Percentiles rank a stretch among this genome's conserved stretches.
Conservation (phyloP, 371 early-diverging fungal genomes). For the Actinomortierella ambigua region DNA sequence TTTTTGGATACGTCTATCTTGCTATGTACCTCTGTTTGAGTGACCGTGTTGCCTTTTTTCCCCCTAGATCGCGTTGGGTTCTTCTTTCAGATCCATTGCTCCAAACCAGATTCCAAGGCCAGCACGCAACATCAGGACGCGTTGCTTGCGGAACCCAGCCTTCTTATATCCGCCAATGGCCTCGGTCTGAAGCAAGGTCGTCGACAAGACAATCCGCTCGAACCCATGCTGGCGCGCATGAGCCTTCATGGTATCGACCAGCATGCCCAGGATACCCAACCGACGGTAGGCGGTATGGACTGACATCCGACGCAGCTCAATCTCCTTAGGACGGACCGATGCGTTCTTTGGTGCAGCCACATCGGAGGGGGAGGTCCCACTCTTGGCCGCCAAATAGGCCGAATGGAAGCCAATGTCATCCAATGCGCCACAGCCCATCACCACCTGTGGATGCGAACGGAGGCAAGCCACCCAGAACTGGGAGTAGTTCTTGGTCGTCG, state of each 20-base stretch:
- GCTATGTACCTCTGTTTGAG: too few species aligned
- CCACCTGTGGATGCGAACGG: slow-evolving; percentile 23
- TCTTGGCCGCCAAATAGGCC: slow-evolving; percentile 11
- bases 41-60: too few species aligned
- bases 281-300: slow-evolving; percentile 33
- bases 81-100: slow-evolving; percentile 3
- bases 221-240: slow-evolving; percentile 29
- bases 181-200: slow-evolving; percentile 15
- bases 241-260: slow-evolving; percentile 11
- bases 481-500: slow-evolving; percentile 11
- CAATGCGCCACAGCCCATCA: slow-evolving; percentile 31
- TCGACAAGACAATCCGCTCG: slow-evolving; percentile 10
- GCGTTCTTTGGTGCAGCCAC: background rate
- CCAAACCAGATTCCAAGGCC: slow-evolving; percentile 9
- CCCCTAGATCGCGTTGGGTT: too few species aligned
- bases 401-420: slow-evolving; percentile 19
- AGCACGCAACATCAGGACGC: background rate
- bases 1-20: too few species aligned
- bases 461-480: slow-evolving; percentile 40
- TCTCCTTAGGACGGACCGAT: slow-evolving; percentile 8
- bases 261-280: slow-evolving; percentile 18
- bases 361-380: background rate
- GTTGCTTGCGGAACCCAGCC: slow-evolving; percentile 22
- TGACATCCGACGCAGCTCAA: slow-evolving; percentile 30
- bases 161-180: slow-evolving; percentile 22